Evolutionary conservation across 179 eudicot species (phyloP), one percentile per base, ranked within the genome.

Genomic region (Gypsophila paniculata): DNA sequence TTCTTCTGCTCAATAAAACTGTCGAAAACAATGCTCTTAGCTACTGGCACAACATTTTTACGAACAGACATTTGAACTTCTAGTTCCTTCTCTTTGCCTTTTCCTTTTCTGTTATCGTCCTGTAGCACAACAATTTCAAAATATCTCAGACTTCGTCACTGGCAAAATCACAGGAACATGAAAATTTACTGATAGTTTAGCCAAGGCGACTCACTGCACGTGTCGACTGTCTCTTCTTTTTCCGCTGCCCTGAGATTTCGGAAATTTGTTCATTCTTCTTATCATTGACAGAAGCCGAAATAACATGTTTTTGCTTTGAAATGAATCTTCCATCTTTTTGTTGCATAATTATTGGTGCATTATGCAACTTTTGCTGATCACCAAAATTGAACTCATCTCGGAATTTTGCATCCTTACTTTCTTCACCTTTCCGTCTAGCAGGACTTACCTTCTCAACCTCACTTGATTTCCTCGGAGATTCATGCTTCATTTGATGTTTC

Each of bases 401-500:
- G 0, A 74, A 59, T 74, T 72, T 79, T 64, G 54, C 55, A 76
- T 51, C 75, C 72, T 81, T 81, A 73, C 53, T 78, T 49, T 78
- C 81, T 61, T 59, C 82, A 21, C 72, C 78, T 74, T 82, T 83
- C 71, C 75, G 82, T 75, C 74, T 73, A 36, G 13, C 38, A 12
- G 75, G 66, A 68, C 74, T 29, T 48, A 60, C 73, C 80, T 78
- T 81, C 51, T 69, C 83, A 22, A 64, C 77, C 66, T 65, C 80
- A 53, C 74, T 75, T 22, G 70, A 64, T 61, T 72, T 83, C 69
- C 71, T 85, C 51, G 75, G 83, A 61, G 59, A 51, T 49, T 39
- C 70, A 64, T 80, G 74, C 74, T 76, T 83, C 70, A 74, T 85
- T 62, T 75, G 83, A 61, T 65, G 34, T 55, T 79, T 80, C 46